Evolutionary conservation across 2,329 filamentous ascomycete species (phyloP).

Genomic region (Penicillium griseofulvum): DNA sequence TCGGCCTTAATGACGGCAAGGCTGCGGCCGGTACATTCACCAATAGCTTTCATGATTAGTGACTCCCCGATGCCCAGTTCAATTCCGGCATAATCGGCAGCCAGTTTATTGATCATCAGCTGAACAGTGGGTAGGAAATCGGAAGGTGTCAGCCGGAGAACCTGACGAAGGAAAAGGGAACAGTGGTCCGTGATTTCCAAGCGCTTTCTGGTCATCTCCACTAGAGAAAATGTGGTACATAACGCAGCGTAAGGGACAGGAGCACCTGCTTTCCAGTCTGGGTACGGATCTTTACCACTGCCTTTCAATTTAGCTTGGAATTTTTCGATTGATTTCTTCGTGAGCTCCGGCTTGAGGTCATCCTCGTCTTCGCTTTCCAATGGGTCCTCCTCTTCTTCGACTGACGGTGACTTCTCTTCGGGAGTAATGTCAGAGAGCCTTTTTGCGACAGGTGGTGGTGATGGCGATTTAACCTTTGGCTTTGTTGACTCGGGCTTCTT

Average conservation of each 20-base stretch:
- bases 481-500: constrained; percentile 19
- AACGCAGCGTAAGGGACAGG: constrained; percentile 93
- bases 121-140: constrained; percentile 86
- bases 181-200: constrained; percentile 86
- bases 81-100: constrained; percentile 92
- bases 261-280: constrained; percentile 86
- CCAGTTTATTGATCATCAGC: constrained; percentile 97
- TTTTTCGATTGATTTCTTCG: constrained; percentile 74
- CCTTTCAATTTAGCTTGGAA: constrained; percentile 72
- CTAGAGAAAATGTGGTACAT: constrained; percentile 88
- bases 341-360: constrained; percentile 66
- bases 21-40: constrained; percentile 86
- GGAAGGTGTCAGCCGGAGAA: constrained; percentile 82
- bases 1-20: constrained; percentile 88
- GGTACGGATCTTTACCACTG: constrained; percentile 75
- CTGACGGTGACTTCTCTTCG: constrained; percentile 31
- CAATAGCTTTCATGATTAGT: constrained; percentile 97
- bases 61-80: constrained; percentile 98
- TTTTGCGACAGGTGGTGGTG: constrained; percentile 26
- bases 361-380: constrained; percentile 55
- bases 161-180: constrained; percentile 85
- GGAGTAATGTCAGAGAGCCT: constrained; percentile 48
- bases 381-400: constrained; percentile 37
- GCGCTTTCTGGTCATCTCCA: constrained; percentile 92
- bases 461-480: constrained; percentile 21